These are phyloP conservation scores for Clarireedia hainanense DNA, from an alignment of 2,329 filamentous ascomycete species.

Conservation along the genomic window DNA sequence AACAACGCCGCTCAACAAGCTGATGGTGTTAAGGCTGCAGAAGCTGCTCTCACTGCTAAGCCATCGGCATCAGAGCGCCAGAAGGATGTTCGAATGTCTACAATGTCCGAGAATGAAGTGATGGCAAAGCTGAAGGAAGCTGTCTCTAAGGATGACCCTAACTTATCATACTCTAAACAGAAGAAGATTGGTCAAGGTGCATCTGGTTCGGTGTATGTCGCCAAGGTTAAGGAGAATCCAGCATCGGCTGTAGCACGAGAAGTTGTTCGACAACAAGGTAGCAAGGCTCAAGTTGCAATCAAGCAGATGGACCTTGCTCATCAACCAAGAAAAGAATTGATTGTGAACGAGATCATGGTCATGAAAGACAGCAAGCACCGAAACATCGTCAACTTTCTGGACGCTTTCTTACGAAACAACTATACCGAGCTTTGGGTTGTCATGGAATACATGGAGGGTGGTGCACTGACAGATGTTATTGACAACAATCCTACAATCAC, in stretches of 20 bases:
- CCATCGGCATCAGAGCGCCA: constrained; percentile 62
- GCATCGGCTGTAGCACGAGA: constrained; percentile 73
- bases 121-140: constrained; percentile 94
- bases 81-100: constrained; percentile 96
- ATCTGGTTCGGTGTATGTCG: constrained; percentile 95
- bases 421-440: constrained; percentile 97
- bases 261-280: constrained; percentile 70
- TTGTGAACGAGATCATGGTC: constrained; percentile 98
- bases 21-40: constrained; percentile 79
- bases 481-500: constrained; percentile 93
- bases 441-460: constrained; percentile 99
- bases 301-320: constrained; percentile 99
- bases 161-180: constrained; percentile 95
- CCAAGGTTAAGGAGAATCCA: constrained; percentile 84
- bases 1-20: constrained; percentile 35
- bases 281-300: constrained; percentile 86
- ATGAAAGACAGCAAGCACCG: constrained; percentile 99
- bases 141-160: constrained; percentile 90
- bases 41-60: constrained; percentile 82
- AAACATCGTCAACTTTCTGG: constrained; percentile 98
- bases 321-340: constrained; percentile 94
- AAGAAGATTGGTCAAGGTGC: constrained; percentile 99
- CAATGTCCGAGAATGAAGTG: constrained; percentile 93
- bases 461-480: constrained; percentile 94
- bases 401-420: constrained; percentile 93